Conservation (phyloP, 345 rosid species). For the Corchorus capsularis region DNA sequence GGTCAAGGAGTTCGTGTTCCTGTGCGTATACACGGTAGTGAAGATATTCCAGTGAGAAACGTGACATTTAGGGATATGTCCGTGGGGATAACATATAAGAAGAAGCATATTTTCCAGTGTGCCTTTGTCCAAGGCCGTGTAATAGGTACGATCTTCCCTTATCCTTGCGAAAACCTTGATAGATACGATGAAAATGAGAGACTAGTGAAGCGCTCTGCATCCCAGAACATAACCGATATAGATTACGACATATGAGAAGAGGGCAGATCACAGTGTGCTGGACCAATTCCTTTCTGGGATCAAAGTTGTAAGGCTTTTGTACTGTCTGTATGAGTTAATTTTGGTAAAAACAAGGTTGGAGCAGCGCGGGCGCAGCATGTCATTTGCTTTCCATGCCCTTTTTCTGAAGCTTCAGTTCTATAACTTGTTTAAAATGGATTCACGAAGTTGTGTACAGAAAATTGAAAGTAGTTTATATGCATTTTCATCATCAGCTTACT, state of each 20-base stretch:
- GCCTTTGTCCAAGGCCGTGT: constrained; percentile 87
- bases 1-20: constrained; percentile 97
- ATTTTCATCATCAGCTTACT: constrained; percentile 10
- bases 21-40: constrained; percentile 90
- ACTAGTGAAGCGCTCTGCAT: constrained; percentile 62
- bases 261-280: too few relatives aligned
- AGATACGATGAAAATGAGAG: constrained; percentile 70
- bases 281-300: neutral
- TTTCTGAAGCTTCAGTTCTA: constrained; percentile 9
- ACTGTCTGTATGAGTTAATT: constrained; percentile 13
- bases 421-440: constrained; percentile 1
- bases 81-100: constrained; percentile 88
- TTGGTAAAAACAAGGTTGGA: constrained; percentile 16
- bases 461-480: constrained; percentile 16
- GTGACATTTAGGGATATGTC: constrained; percentile 86
- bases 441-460: constrained; percentile 30
- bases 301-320: neutral
- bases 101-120: constrained; percentile 92
- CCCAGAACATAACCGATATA: constrained; percentile 78
- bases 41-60: constrained; percentile 77
- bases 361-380: constrained; percentile 17
- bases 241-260: constrained; percentile 63
- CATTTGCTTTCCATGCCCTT: constrained; percentile 3
- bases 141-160: constrained; percentile 80
- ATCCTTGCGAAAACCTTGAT: constrained; percentile 93